Evolutionary conservation across 176 grass and related monocot species (phyloP).

Genomic region (Alloteropsis semialata): DNA sequence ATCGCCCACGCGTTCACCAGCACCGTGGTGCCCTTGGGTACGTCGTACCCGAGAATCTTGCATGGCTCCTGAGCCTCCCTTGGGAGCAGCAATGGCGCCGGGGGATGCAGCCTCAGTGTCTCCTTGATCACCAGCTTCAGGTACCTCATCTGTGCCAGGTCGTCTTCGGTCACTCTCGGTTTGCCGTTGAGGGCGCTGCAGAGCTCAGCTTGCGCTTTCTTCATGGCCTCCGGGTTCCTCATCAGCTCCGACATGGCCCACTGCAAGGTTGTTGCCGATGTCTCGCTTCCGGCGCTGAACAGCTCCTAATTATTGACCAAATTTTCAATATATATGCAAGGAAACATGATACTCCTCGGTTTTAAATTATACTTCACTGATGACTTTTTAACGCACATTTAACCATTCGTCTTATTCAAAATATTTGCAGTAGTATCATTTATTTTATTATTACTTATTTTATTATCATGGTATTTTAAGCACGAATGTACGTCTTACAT

Average conservation of each 20-base stretch:
- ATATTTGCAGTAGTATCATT: no score
- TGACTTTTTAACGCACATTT: no score
- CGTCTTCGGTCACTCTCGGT: not conserved
- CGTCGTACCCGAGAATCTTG: not conserved
- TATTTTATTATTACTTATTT: no score
- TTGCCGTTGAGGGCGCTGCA: not conserved
- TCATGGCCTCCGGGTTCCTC: not conserved
- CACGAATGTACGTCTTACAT: no score
- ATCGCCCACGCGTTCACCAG: slow-evolving; percentile 25
- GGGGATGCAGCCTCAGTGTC: not conserved
- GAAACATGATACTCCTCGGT: not conserved
- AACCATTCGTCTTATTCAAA: not conserved
- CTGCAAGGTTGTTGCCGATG: not conserved
- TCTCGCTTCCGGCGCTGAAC: slow-evolving; percentile 10
- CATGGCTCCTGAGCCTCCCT: not conserved
- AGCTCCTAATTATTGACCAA: not conserved
- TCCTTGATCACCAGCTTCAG: slow-evolving; percentile 25
- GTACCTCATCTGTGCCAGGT: not conserved
- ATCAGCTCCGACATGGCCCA: slow-evolving; percentile 39
- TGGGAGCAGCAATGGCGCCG: slow-evolving; percentile 6
- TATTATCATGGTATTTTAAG: no score
- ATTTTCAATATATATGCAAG: no score
- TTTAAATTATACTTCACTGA: no score
- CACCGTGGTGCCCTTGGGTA: slow-evolving; percentile 4
- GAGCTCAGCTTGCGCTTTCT: slow-evolving; percentile 6